Base-by-base conservation (phyloP, 2,329 filamentous ascomycete species). In the Scedosporium boydii region DNA sequence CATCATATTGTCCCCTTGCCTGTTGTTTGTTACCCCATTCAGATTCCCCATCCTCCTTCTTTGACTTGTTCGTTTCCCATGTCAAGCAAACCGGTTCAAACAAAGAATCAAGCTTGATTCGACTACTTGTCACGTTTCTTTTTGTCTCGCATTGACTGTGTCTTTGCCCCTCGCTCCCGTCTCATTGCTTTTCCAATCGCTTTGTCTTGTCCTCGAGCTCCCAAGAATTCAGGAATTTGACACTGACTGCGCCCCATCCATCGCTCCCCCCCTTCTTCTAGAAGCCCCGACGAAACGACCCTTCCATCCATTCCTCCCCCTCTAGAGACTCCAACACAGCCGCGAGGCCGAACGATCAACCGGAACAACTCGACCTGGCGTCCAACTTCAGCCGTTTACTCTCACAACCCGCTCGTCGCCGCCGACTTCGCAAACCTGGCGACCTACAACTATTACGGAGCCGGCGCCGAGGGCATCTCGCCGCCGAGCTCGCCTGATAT, bases 401-500 rank as follows among this genome's bases (percentile, higher is more conserved):
- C 56, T 18, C 51, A 55, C n/a, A 21, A 48, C n/a, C 65, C 64
- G 56, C 64, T 64, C 44, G 42, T 64, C 23, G 41, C 63, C 18
- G 61, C 62, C 53, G 51, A 65, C 34, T 64, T 64, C 61, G 63
- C 63, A 61, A 66, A 64, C 64, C 60, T 67, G 65, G 65, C 66
- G 64, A 42, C 64, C 64, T 58, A 41, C 46, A 62, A 59, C 51
- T 48, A 62, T 26, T 58, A 61, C 48, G 59, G 59, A 34, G 26
- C 60, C 12, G 41, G 41, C n/a, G 41, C 42, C 38, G 70, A 75
- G 69, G 74, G 76, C 23, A 76, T 85, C 65, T 85, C 82, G 10
- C 82, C 82, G 60, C 82, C 81, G 34, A 85, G 82, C 73, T 85
- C 82, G 51, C 82, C 82, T 26, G 82, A 85, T 62, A 67, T 74